Evolutionary conservation across 2,329 filamentous ascomycete genomes (phyloP), one percentile per base, ranked within the genome.

Genomic region (Claviceps capensis): DNA sequence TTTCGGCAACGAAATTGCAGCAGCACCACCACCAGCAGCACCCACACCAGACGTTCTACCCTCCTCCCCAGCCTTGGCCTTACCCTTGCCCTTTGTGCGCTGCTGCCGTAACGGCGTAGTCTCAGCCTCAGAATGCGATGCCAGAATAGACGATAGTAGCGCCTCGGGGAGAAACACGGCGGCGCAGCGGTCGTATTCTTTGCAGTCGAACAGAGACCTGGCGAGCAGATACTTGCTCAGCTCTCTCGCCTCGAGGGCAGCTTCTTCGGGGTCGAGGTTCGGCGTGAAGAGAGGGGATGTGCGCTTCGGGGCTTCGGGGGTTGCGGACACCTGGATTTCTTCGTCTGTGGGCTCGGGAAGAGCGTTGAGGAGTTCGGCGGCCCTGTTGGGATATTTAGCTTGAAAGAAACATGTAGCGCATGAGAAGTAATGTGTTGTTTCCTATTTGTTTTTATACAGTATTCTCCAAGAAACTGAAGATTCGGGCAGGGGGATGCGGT

Each of bases 141-240:
- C 69, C 5, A 86, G 67, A 45, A 87, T 73, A 55, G 82, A 79
- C 34, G 84, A 77, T n/a, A 88, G 76, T 37, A 87, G 74, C n/a
- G 83, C 79, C 56, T 88, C 80, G n/a, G 88, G 87, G 1, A 95
- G 75, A 62, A 95, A 94, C 41, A 94, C 85, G 49, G 88, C 86
- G 34, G 91, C 86, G 66, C 91, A 96, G 57, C 93, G 86, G 63
- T 97, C 91, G 62, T 85, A 97, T 65, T 98, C 93, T 59, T 88
- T 85, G 60, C 89, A 95, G 67, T 97, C 91, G 65, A 97, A 97
- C 59, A 94, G 85, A 0, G 91, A 86, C 66, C 96, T 96, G 50
- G 93, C 91, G 19, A 97, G 75, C 2, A 97, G 78, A 64, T 91
- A 97, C 61, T 82, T 86, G 68, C 85, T 82, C 37, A 88, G 73